Evolutionary conservation across 1,139 yeast genomes (phyloP).

Genomic region (Blastobotrys niveus): DNA sequence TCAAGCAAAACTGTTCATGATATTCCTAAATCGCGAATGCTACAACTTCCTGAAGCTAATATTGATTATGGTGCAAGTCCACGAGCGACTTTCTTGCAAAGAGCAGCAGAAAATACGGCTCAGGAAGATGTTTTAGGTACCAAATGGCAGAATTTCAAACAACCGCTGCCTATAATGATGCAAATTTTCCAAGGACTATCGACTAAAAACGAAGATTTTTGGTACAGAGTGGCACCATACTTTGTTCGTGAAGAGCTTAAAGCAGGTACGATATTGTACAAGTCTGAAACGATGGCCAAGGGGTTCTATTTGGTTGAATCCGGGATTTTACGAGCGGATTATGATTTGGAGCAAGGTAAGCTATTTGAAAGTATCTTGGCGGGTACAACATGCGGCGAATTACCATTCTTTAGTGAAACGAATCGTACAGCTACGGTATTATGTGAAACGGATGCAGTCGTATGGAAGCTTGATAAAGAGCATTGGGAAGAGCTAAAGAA

Average conservation of each 20-base stretch:
- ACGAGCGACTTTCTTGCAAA: conserved; percentile 52
- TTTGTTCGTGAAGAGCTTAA: conserved; percentile 48
- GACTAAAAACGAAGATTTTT: conserved; percentile 54
- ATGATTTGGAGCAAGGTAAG: conserved; percentile 49
- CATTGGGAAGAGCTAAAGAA: conserved; percentile 41
- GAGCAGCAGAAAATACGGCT: conserved; percentile 56
- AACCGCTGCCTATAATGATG: conserved; percentile 65
- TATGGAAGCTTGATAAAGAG: conserved; percentile 63
- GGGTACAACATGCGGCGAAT: conserved; percentile 85
- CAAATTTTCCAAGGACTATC: conserved; percentile 67
- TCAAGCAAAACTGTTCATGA: conserved; percentile 12
- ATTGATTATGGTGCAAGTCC: conserved; percentile 47
- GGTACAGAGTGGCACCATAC: conserved; percentile 52
- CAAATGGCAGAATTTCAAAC: conserved; percentile 37
- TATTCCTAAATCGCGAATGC: conserved; percentile 9
- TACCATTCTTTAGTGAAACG: conserved; percentile 46
- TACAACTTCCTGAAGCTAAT: conserved; percentile 4
- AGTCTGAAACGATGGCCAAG: conserved; percentile 31
- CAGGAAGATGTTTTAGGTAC: conserved; percentile 31
- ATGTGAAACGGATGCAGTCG: conserved; percentile 51
- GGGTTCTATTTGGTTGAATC: conserved; percentile 64
- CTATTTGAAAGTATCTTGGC: conserved; percentile 76
- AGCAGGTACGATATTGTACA: conserved; percentile 39
- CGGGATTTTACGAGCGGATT: conserved; percentile 66
- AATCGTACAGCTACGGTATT: conserved; percentile 36